Conservation (phyloP, 495 filamentous ascomycete species). For the Aspergillus wentii region DNA sequence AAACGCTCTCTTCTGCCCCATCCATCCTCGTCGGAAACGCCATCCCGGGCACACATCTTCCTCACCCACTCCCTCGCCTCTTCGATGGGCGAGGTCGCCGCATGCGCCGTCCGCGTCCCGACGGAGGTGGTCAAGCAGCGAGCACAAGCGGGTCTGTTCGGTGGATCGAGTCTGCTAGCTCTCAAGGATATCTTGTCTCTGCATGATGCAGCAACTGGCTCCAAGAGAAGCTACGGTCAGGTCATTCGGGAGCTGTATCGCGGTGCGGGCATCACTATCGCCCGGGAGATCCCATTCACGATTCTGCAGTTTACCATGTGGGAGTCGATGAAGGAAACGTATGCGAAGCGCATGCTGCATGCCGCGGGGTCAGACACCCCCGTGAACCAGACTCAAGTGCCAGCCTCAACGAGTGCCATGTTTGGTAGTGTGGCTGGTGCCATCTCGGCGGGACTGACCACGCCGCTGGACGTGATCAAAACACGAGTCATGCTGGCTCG, state of each 20-base stretch:
- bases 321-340: constrained; percentile 78
- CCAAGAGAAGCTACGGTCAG: constrained; percentile 39
- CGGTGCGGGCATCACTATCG: constrained; percentile 84
- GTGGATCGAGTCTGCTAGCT: constrained; percentile 44
- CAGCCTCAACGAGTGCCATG: constrained; percentile 73
- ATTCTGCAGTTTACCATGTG: constrained; percentile 95
- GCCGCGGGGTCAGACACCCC: constrained; percentile 4
- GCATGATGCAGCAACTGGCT: constrained; percentile 32
- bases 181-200: constrained; percentile 64
- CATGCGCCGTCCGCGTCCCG: constrained; percentile 87
- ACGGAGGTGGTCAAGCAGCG: constrained; percentile 97
- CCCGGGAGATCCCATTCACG: constrained; percentile 96
- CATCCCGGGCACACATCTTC: constrained; percentile 31
- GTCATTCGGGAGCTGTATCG: constrained; percentile 84
- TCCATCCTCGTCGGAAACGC: constrained; percentile 10
- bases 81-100: constrained; percentile 82
- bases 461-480: constrained; percentile 93
- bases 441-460: constrained; percentile 83
- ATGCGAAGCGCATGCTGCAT: constrained; percentile 30
- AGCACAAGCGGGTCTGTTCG: constrained; percentile 77
- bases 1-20: constrained; percentile 54
- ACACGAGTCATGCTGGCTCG: constrained; percentile 88
- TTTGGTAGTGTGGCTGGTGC: constrained; percentile 83
- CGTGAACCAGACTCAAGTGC: constrained; percentile 36
- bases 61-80: constrained; percentile 82